Percentiles rank a stretch among this genome's conserved stretches.
These are phyloP conservation scores for Globisporangium apiculatum DNA, from an alignment of 352 stramenopile species.

Conservation along the genomic window DNA sequence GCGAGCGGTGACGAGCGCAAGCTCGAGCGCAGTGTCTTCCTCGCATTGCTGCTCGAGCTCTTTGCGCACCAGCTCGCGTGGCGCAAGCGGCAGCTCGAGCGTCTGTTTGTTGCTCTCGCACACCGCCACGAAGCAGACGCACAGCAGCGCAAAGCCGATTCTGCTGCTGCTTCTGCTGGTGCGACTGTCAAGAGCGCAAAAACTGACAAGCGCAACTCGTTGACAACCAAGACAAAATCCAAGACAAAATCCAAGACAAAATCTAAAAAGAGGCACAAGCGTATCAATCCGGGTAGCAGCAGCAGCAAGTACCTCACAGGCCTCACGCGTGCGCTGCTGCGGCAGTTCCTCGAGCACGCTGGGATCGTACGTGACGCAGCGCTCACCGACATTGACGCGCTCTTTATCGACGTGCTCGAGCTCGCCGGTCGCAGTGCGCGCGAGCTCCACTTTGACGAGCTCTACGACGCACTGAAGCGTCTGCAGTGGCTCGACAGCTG, in stretches of 20 bases:
- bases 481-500: constrained; percentile 26
- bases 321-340: constrained; percentile 26
- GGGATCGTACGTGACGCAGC: constrained; percentile 23
- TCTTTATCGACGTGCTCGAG: constrained; percentile 27
- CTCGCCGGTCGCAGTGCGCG: constrained; percentile 12
- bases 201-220: background rate
- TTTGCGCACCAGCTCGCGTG: constrained; percentile 41
- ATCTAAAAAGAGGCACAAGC: constrained; percentile 23
- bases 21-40: constrained; percentile 37
- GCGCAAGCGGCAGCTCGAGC: constrained; percentile 30
- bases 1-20: constrained; percentile 52
- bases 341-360: constrained; percentile 28
- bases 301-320: constrained; percentile 33
- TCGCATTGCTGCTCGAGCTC: constrained; percentile 34
- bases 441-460: constrained; percentile 29
- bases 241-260: constrained; percentile 16
- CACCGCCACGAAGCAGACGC: constrained; percentile 18
- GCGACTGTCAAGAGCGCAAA: background rate
- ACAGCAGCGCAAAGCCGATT: no score
- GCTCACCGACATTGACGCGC: constrained; percentile 34
- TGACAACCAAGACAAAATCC: constrained; percentile 3
- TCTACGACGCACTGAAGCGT: constrained; percentile 24
- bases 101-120: constrained; percentile 41
- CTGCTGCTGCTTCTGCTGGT: no score
- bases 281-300: background rate